Evolutionary conservation across 768 basidiomycete genomes (phyloP), one percentile per base, ranked within the genome.

Genomic region (Pulveroboletus sp.): DNA sequence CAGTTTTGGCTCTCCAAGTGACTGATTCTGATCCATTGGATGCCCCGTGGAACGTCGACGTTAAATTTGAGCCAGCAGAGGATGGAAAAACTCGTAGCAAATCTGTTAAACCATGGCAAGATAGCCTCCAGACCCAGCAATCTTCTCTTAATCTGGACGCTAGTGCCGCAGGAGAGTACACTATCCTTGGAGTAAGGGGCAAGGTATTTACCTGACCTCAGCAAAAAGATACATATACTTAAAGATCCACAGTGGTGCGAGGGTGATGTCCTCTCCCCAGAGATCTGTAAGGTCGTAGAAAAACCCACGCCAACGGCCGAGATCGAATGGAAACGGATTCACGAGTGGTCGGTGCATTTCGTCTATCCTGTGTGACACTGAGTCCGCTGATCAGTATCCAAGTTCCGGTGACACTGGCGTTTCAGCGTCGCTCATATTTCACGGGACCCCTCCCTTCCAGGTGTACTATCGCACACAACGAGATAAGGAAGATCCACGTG

Each of bases 401-500:
- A 92, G 89, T 65, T 90, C 90, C 43, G 88, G 90, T 2, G 94
- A 96, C 59, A 93, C 89, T 15, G 94, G 95, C 8, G 89, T 95
- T 41, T 85, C 85, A 11, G 93, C 89, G 3, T 83, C 86, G 4
- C 80, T 96, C 43, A 79, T 93, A 50, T 76, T 98, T 43, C 87
- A 85, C 43, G 95, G 94, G 14, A 86, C 85, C 4, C 85, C 93
- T 26, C 94, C 94, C 6, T 97, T 96, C 79, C 76, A 78, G 43
- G 81, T 95, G 10, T 81, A 81, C 61, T 96, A 93, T 67, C 80
- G 76, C 11, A 78, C 80, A 49, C 84, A 89, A 60, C 80, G 82
- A 42, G 79, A 92, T 69, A 76, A 79, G 15, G 84, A 88, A 58
- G 66, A 79, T 5, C 71, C 83, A 17, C 77, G 74, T 1, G 83